Base-by-base conservation (phyloP, 179 eudicot genomes). In the Spinacia oleracea region DNA sequence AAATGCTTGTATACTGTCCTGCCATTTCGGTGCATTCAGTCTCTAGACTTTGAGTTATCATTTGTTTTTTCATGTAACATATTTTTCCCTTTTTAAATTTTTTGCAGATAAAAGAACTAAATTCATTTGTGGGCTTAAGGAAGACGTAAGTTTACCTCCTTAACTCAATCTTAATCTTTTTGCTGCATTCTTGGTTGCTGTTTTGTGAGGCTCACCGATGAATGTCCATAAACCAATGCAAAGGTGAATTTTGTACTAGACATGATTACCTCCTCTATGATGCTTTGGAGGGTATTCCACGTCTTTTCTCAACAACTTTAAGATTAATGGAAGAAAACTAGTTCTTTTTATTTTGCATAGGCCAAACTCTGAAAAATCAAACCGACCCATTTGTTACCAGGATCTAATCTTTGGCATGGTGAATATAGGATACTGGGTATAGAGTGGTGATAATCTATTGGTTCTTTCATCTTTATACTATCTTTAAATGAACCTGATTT, bases 81-180 rank as follows among this genome's bases (percentile, higher is more conserved):
- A 35, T 48, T 5, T 43, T 60, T 48, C 6, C 7, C 58, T 62
- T 27, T 1, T 29, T 82, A 20, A 9, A 73, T 31, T 8, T 50
- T 81, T 58, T 88, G 91, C 93, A 93, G 98, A 93, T 93, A 80
- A 93, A 93, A 83, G 97, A 93, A 90, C 85, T 92, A 53, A 93
- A 93, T 79, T 89, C 97, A 72, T 93, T 86, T 76, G 98, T 93
- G 80, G 91, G 92, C 70, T 88, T 90, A 83, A 90, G 98, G 78
- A 94, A 94, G 85, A 94, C 98, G 97, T 93, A 88, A 87, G 97
- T 90, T 81, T 78, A 75, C 73, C 53, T 85, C 65, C 63, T 51
- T 43, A 20, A 25, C 53, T n/a, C 43, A 43, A 42, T 9, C 42
- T 40, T 56, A 38, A 46, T 43, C 27, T 32, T 29, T 72, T 40